Percentiles rank a stretch among this genome's conserved stretches.
These are phyloP conservation scores for Ascosphaera aggregata DNA, from an alignment of 2,329 filamentous ascomycete genomes.

Conservation along the genomic window DNA sequence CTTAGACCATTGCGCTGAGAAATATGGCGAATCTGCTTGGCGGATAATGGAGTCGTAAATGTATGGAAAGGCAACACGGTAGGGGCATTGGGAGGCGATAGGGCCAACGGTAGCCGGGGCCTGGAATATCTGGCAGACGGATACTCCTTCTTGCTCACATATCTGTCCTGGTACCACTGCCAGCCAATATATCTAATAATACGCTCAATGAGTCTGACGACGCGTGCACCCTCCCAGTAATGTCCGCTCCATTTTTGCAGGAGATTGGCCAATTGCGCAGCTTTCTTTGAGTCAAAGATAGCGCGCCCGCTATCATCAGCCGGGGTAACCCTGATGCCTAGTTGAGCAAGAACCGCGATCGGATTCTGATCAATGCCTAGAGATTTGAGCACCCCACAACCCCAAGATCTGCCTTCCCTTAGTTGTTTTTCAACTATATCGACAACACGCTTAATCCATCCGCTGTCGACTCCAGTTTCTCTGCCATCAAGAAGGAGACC, in stretches of 20 bases:
- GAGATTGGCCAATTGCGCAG: constrained; percentile 12
- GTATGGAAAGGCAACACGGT: constrained; percentile 95
- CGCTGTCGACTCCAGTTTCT: constrained; percentile 37
- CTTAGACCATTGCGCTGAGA: constrained; percentile 85
- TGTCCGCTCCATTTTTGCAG: constrained; percentile 42
- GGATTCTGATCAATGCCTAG: constrained; percentile 23
- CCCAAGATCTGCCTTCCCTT: constrained; percentile 68
- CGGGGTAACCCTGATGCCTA: constrained; percentile 26
- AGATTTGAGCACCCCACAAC: constrained; percentile 42
- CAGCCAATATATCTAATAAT: constrained; percentile 54
- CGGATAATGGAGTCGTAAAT: constrained; percentile 82
- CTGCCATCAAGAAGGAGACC: constrained; percentile 62
- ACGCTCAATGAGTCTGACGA: constrained; percentile 67
- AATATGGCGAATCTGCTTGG: constrained; percentile 77
- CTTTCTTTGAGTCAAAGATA: constrained; percentile 9
- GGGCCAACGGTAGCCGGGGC: constrained; percentile 44
- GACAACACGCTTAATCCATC: constrained; percentile 76
- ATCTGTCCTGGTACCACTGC: constrained; percentile 70
- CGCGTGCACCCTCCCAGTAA: constrained; percentile 69
- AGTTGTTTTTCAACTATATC: constrained; percentile 80
- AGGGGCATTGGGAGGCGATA: constrained; percentile 67
- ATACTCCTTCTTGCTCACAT: constrained; percentile 37
- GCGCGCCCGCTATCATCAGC: constrained; percentile 11
- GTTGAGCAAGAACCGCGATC: constrained; percentile 1
- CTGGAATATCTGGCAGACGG: constrained; percentile 39